Evolutionary conservation across 495 filamentous ascomycete genomes (phyloP), one percentile per base, ranked within the genome.

Genomic region (Podospora sp.): DNA sequence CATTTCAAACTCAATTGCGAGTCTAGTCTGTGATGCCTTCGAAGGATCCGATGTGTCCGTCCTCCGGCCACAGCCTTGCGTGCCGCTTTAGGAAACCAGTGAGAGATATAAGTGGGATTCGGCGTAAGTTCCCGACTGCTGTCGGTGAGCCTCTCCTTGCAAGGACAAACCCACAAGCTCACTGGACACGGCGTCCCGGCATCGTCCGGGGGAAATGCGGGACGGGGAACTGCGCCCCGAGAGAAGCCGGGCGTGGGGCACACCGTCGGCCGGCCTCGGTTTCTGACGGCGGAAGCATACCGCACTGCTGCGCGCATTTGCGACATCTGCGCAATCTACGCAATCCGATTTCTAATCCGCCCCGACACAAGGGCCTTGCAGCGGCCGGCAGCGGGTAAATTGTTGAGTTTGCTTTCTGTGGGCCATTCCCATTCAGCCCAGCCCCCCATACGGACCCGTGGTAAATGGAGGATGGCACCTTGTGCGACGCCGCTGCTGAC

Each of bases 151-250:
- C 40, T 63, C 40, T n/a, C 6, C 40, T 36, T 35, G 27, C 20
- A 35, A 40, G 14, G 22, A 12, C n/a, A 16, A 18, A 12, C 18
- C 35, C 21, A 49, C 14, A 18, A 4, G n/a, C 16, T 36, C 35
- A 65, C 52, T 59, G 53, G 33, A 21, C 35, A n/a, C 53, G 24
- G 24, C 12, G 35, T 58, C 36, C 63, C 53, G 63, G 63, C 24
- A 65, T 65, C 36, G 51, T 57, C 33, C 63, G 52, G 27, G 51
- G 50, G 25, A 27, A 25, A 29, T 18, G 25, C 57, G 9, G 25
- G 57, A 11, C 57, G 51, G 53, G 56, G 14, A 29, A n/a, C n/a
- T 63, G 61, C 61, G 50, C 12, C 46, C 46, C 61, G 61, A 49
- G 29, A 63, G 46, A 63, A 63, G 46, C 46, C 61, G 61, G 61